Percentiles rank a stretch among this genome's conserved stretches.
Evolutionary conservation across 768 basidiomycete genomes (phyloP).

Genomic region (Suillus weaverae): DNA sequence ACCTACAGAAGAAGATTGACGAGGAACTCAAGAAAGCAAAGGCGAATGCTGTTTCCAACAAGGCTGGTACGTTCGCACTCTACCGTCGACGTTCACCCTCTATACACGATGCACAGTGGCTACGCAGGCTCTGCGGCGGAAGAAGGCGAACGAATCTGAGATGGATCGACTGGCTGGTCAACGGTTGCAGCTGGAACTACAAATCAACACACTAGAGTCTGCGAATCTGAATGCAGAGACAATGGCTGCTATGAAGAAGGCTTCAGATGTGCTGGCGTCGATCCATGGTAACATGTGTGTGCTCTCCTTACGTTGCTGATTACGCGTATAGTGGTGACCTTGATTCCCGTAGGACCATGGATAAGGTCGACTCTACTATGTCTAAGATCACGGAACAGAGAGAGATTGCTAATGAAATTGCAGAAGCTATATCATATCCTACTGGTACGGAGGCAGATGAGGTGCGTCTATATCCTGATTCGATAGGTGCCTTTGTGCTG

Average conservation of each 20-base stretch:
- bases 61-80: conserved; percentile 67
- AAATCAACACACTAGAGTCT: conserved; percentile 95
- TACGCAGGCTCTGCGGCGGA: conserved; percentile 85
- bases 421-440: conserved; percentile 81
- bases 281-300: conserved; percentile 91
- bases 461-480: conserved; percentile 41
- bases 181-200: conserved; percentile 90
- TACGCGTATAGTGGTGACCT: neutral
- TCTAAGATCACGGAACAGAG: conserved; percentile 84
- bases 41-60: conserved; percentile 91
- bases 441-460: conserved; percentile 66
- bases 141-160: conserved; percentile 87
- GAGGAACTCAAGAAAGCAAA: conserved; percentile 91
- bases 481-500: neutral
- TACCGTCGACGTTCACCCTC: neutral
- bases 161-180: conserved; percentile 83
- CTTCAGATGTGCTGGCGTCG: conserved; percentile 80
- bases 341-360: conserved; percentile 57
- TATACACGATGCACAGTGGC: conserved; percentile 56
- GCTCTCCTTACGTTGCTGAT: conserved; percentile 2
- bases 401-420: conserved; percentile 90
- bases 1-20: conserved; percentile 94
- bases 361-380: conserved; percentile 92
- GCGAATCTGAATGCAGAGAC: conserved; percentile 98
- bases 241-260: conserved; percentile 97